phyloP scores from a whole-genome alignment of 352 stramenopile genomes.

The Globisporangium echinulatum region DNA sequence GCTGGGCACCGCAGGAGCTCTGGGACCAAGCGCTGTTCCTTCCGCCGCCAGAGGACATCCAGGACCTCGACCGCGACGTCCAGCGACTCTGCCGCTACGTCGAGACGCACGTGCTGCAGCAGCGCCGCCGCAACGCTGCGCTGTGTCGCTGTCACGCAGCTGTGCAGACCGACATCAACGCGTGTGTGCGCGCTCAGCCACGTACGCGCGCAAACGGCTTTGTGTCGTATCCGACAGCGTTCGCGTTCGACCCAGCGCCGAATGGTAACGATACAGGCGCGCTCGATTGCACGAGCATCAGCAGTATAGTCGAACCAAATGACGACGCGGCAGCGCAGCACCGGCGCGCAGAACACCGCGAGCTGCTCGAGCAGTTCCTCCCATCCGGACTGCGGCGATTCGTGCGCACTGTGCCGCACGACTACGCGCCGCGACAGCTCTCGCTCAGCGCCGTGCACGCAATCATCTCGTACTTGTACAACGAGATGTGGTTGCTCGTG shows the following conservation, averaged over 20 bases:
- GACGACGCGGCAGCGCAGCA: background rate
- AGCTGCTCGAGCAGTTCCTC: conserved; percentile 29
- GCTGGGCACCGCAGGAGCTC: conserved; percentile 40
- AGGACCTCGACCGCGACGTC: conserved; percentile 37
- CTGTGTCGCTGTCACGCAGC: background rate
- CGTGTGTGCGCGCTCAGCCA: conserved; percentile 14
- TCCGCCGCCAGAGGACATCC: conserved; percentile 37
- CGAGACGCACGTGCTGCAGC: conserved; percentile 22
- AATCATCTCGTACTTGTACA: conserved; percentile 44
- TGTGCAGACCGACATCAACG: conserved; percentile 30
- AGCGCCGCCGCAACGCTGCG: background rate
- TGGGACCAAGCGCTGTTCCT: conserved; percentile 64
- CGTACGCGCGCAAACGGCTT: conserved; percentile 16
- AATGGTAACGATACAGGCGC: background rate
- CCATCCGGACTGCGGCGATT: conserved; percentile 23
- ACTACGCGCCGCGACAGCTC: conserved; percentile 35
- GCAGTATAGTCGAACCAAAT: background rate
- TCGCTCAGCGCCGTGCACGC: conserved; percentile 27
- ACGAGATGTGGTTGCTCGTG: conserved; percentile 37
- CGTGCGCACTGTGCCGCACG: conserved; percentile 20
- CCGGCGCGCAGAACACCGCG: conserved; percentile 14
- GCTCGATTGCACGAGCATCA: no score
- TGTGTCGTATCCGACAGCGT: conserved; percentile 5
- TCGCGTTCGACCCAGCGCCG: conserved; percentile 6
- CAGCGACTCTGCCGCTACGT: conserved; percentile 26